Conservation (phyloP, 2,329 filamentous ascomycete species). For the Penicillium sp. region DNA sequence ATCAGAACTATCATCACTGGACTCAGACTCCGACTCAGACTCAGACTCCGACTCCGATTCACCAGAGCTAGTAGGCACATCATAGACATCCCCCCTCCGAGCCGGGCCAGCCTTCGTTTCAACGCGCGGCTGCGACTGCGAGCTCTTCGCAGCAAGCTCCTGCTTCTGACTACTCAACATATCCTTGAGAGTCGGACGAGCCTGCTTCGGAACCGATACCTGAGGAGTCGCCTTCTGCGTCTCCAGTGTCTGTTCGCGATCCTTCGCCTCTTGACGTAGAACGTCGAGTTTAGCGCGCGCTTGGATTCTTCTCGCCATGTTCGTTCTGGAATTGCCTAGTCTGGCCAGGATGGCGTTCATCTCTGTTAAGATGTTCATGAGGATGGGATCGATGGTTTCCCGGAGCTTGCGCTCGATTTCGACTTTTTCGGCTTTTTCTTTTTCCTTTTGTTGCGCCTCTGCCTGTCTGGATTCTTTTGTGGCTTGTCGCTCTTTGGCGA, state of each 20-base stretch:
- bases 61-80: constrained; percentile 3
- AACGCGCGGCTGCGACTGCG: neutral
- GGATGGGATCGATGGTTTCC: neutral
- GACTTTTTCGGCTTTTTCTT: neutral
- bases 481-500: neutral
- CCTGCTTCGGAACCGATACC: neutral
- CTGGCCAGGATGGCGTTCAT: neutral
- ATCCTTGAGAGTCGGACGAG: neutral
- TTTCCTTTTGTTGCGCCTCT: neutral
- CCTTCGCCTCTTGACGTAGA: neutral
- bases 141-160: neutral
- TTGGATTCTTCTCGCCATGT: neutral
- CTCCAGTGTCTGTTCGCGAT: neutral
- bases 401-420: neutral
- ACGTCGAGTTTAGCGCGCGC: neutral
- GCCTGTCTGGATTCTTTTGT: neutral
- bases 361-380: neutral
- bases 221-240: neutral
- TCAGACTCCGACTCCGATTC: neutral
- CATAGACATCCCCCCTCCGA: neutral
- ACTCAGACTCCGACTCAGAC: neutral
- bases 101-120: neutral
- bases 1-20: neutral
- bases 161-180: constrained; percentile 1
- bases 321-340: neutral